Base-by-base conservation (phyloP, 345 rosid genomes). In the Ceriops tagal region DNA sequence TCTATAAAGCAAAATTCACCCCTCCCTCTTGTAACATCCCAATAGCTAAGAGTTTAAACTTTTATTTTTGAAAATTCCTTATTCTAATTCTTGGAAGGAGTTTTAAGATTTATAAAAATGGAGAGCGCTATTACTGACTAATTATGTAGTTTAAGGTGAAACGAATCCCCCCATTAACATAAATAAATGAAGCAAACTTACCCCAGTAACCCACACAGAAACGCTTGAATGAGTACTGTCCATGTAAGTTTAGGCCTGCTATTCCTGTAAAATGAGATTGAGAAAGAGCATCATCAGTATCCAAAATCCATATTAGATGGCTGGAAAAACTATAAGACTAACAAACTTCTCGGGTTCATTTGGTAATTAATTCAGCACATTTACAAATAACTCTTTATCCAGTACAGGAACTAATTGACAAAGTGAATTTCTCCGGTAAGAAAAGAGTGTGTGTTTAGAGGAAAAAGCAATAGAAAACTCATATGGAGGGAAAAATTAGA, bases 171-270 rank as follows among this genome's bases (percentile, higher is more conserved):
- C 5, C 3, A 2, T 30, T 3, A 30, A 30, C 3, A 30, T 3
- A 30, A 30, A 30, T 30, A 31, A 31, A 31, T 5, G 0, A 4
- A 31, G 6, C 34, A 4, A n/a, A 27, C 49, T 51, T 30, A 69
- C 66, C 64, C 63, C 0, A 68, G 58, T 58, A 68, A 32, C 4
- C 64, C 64, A 58, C 19, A 37, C 19, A 68, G 37, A 43, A 57
- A 68, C 0, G 55, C 71, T 58, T 68, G 56, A 26, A 58, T 9
- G 37, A 68, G 39, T n/a, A 68, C n/a, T 11, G 11, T 39, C 71
- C 64, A 24, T 15, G 55, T 57, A 18, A 68, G 37, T 37, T 35
- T 58, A 22, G 71, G 55, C 27, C 64, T 22, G 0, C 27, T 37
- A 5, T 58, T 58, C 53, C 64, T 68, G 46, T 28, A 3, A 13